Base-by-base conservation (phyloP, 768 basidiomycete genomes). In the Xerocomellus amylosporus region DNA sequence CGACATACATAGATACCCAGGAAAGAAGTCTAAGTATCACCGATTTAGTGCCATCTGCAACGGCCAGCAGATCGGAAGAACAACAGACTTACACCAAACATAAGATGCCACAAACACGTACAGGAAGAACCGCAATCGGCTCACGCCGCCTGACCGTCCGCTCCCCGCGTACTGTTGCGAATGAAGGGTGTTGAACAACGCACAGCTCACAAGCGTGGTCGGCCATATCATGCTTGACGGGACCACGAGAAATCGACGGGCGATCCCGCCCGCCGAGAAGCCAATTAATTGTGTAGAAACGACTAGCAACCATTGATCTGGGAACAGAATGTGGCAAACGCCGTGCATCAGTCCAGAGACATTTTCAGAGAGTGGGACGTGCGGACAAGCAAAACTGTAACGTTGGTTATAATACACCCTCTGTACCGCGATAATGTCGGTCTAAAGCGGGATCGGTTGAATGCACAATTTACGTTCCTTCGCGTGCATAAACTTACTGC, bases 231-330 rank as follows among this genome's bases (percentile, higher is more conserved):
- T 71, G 31, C 68, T 70, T 4, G 70, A 28, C 59, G 75, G 91
- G 60, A 61, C 82, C 64, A 75, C 90, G 36, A 92, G 78, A 77
- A 91, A 91, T 12, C 90, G 84, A 30, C 86, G 82, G 7, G 80
- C 79, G 36, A 88, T 71, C 14, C 89, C 88, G 41, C 90, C 90
- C 51, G 91, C 83, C 5, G 88, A 90, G 75, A 92, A 92, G 13
- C 91, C 89, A 50, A 91, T 89, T 51, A 90, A 73, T 63, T 87
- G 85, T 1, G 85, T 84, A 30, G 82, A 85, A 73, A 90, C 82
- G 24, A 91, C 86, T 20, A 90, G 71, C 69, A 90, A 81, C 85
- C 88, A 87, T 72, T 89, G 87, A 68, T 90, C 88, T 80, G 58
- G 53, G 38, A 48, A 42, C 5, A 43, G 15, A 30, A 12, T 24